A percentile compares a stretch with the other conserved stretches of the same genome.
phyloP scores from a whole-genome alignment of 306 rosid species.

The Quercus cerris region DNA sequence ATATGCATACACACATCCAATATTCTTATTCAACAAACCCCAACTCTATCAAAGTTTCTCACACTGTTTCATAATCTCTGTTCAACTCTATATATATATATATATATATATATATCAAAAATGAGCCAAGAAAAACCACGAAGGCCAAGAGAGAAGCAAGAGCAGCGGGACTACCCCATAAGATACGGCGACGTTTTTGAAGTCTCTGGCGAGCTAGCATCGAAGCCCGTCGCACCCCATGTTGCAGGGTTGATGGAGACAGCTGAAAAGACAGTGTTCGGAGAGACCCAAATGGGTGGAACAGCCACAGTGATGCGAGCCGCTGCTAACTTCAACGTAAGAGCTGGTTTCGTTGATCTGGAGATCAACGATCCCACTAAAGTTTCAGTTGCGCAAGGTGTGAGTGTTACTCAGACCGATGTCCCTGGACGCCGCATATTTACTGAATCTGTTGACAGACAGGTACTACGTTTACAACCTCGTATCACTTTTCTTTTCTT shows the following conservation, averaged over 20 bases:
- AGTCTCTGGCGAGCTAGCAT: constrained; percentile 56
- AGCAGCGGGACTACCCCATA: constrained; percentile 25
- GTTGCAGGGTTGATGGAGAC: constrained; percentile 85
- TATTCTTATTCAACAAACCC: too few species aligned
- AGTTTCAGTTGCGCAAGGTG: constrained; percentile 42
- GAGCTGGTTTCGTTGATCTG: constrained; percentile 37
- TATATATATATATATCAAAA: not conserved
- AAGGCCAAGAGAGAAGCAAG: constrained; percentile 16
- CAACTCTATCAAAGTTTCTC: not conserved
- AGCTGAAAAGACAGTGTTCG: constrained; percentile 54
- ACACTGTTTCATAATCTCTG: too few species aligned
- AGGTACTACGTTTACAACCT: constrained; percentile 27
- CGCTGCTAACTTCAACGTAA: constrained; percentile 53
- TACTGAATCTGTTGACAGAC: constrained; percentile 66
- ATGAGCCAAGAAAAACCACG: constrained; percentile 64
- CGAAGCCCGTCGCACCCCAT: constrained; percentile 50
- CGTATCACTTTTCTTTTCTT: too few species aligned
- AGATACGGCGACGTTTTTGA: constrained; percentile 64
- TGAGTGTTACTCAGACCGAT: constrained; percentile 42
- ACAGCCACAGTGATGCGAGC: constrained; percentile 63
- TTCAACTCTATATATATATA: not conserved
- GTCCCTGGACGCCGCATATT: constrained; percentile 52
- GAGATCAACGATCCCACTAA: constrained; percentile 36
- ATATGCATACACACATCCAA: not conserved
- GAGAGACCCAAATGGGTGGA: constrained; percentile 54